phyloP scores from a whole-genome alignment of 805 yeast species.

The Saturnispora gosingensis region DNA sequence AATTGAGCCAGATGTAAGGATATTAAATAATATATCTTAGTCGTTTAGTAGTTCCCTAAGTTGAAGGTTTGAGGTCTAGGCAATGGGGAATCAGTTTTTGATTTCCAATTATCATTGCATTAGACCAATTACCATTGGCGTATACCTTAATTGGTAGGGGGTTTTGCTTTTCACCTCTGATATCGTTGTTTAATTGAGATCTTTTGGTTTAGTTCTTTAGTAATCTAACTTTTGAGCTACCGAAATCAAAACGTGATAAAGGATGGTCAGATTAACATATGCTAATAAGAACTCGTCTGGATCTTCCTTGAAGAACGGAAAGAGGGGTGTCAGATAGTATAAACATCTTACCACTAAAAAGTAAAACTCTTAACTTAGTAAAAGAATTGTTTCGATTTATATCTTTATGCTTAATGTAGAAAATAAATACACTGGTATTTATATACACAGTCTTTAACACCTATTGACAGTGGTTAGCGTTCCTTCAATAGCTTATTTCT shows the following conservation, averaged over 20 bases:
- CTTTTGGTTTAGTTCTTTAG: not conserved
- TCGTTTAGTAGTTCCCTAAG: conserved; percentile 5
- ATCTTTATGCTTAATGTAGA: not conserved
- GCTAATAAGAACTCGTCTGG: conserved; percentile 32
- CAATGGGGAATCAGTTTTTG: conserved; percentile 4
- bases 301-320: conserved; percentile 20
- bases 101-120: not conserved
- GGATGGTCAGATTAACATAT: conserved; percentile 26
- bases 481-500: conserved; percentile 89
- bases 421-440: not conserved
- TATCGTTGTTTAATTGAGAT: not conserved
- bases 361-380: too few species aligned
- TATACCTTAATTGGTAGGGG: conserved; percentile 6
- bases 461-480: conserved; percentile 35
- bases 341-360: conserved; percentile 14
- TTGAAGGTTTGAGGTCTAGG: not conserved
- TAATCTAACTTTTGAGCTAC: conserved; percentile 5
- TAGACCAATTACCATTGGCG: not conserved
- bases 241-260: conserved; percentile 27
- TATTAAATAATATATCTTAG: not conserved
- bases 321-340: conserved; percentile 32
- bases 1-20: not conserved
- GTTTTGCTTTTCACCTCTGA: not conserved
- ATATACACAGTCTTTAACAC: not conserved
- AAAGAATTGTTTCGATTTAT: not conserved